Conservation (phyloP, 2,329 filamentous ascomycete genomes). For the Calonectria pseudoreteaudii region DNA sequence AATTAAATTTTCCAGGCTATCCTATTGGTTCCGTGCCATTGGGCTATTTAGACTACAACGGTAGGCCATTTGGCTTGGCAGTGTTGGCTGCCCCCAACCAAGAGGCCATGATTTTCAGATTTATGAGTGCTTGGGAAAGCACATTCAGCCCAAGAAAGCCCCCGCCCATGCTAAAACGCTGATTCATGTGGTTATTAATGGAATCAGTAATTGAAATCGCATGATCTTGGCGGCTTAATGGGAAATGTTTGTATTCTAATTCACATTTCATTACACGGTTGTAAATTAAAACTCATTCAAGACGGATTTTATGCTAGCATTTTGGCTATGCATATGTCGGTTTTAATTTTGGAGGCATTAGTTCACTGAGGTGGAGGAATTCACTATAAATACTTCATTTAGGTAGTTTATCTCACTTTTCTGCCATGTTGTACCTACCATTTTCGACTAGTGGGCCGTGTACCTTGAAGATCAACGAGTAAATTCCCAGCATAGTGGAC, state of each 20-base stretch:
- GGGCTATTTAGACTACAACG: neutral
- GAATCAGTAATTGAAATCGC: neutral
- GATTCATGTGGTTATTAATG: neutral
- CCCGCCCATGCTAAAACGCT: neutral
- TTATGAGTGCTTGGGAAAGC: neutral
- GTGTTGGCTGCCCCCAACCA: neutral
- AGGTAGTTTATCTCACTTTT: neutral
- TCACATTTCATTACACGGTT: neutral
- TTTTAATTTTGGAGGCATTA: neutral
- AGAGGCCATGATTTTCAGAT: neutral
- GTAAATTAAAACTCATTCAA: neutral
- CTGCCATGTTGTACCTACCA: neutral
- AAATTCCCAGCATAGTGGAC: neutral
- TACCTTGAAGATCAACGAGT: neutral
- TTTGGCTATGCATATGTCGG: neutral
- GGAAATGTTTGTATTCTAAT: neutral
- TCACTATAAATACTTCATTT: neutral
- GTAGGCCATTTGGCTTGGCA: neutral
- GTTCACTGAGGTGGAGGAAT: neutral
- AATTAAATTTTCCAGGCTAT: neutral
- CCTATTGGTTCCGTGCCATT: neutral
- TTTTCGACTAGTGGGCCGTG: neutral
- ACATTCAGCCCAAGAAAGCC: neutral
- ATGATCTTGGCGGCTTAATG: neutral
- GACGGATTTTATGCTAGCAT: neutral